phyloP scores from a whole-genome alignment of 148 eudicot species.

The Talinum fruticosum region DNA sequence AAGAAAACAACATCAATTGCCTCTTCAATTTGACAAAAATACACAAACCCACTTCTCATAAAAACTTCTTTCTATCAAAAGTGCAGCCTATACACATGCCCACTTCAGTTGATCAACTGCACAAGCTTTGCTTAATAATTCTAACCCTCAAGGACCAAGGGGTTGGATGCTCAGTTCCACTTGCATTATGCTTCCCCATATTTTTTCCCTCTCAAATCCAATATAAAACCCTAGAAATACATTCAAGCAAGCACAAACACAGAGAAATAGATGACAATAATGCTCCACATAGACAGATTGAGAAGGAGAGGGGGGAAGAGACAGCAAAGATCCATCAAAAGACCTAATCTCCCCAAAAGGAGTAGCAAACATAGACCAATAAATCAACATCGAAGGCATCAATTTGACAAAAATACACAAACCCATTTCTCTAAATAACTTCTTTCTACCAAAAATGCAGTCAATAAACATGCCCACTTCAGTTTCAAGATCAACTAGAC shows the following conservation, averaged over 20 bases:
- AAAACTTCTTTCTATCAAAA: slow-evolving; percentile 12
- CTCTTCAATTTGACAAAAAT: not conserved
- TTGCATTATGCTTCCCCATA: not conserved
- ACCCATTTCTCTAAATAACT: slow-evolving; percentile 21
- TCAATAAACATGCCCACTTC: slow-evolving; percentile 14
- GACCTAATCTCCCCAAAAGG: too few species aligned
- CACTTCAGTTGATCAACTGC: slow-evolving; percentile 15
- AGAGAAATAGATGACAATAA: not conserved
- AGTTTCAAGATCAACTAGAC: slow-evolving; percentile 14
- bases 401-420: slow-evolving; percentile 4
- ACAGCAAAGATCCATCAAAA: not conserved
- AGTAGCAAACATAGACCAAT: slow-evolving; percentile 1
- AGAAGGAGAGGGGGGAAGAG: not conserved
- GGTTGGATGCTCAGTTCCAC: not conserved
- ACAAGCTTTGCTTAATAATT: slow-evolving; percentile 1
- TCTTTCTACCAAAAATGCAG: slow-evolving; percentile 9
- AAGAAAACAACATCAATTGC: slow-evolving; percentile 9
- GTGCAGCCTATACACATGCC: slow-evolving; percentile 13
- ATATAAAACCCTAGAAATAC: not conserved
- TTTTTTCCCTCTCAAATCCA: too few species aligned
- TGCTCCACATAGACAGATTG: not conserved
- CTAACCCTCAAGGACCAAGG: not conserved
- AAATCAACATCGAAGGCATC: slow-evolving; percentile 5
- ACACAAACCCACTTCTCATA: slow-evolving; percentile 21
- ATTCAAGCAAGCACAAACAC: slow-evolving; percentile 11